phyloP scores from a whole-genome alignment of 768 basidiomycete genomes.

The Trametes sanguinea region DNA sequence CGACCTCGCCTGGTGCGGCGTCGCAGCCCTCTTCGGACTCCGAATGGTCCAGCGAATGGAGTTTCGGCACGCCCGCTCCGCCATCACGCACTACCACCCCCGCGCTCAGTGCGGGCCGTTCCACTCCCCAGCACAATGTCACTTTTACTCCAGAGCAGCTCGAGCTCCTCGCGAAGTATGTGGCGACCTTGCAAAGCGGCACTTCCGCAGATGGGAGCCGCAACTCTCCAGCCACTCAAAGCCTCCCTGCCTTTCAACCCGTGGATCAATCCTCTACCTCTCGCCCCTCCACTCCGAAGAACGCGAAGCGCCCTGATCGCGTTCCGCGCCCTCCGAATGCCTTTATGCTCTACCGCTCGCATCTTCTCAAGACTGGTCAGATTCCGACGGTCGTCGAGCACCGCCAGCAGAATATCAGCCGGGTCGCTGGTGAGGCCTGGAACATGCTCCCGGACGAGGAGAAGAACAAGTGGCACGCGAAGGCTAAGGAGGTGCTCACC shows the following conservation, averaged over 20 bases:
- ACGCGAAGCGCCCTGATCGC: constrained; percentile 27
- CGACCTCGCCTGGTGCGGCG: constrained; percentile 18
- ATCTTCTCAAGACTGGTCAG: constrained; percentile 45
- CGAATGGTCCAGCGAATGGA: constrained; percentile 6
- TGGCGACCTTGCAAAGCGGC: neutral
- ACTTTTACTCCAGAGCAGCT: constrained; percentile 9
- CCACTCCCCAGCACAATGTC: neutral
- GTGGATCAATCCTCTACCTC: neutral
- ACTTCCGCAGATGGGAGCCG: neutral
- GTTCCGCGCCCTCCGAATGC: constrained; percentile 56
- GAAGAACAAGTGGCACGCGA: constrained; percentile 38
- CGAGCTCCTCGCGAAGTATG: neutral
- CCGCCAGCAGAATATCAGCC: constrained; percentile 56
- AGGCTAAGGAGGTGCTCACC: constrained; percentile 32
- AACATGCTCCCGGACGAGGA: constrained; percentile 40
- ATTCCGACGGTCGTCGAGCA: constrained; percentile 48
- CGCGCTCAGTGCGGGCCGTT: constrained; percentile 7
- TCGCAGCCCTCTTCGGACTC: constrained; percentile 10
- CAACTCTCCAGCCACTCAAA: neutral
- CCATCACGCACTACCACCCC: constrained; percentile 15
- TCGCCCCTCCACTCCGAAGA: constrained; percentile 26
- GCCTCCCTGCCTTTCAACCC: neutral
- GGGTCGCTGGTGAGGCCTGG: constrained; percentile 58
- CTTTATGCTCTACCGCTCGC: constrained; percentile 59
- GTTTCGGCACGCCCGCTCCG: constrained; percentile 5